These are phyloP conservation scores for Hylodesmum podocarpum DNA, from an alignment of 306 rosid species.

Conservation along the genomic window DNA sequence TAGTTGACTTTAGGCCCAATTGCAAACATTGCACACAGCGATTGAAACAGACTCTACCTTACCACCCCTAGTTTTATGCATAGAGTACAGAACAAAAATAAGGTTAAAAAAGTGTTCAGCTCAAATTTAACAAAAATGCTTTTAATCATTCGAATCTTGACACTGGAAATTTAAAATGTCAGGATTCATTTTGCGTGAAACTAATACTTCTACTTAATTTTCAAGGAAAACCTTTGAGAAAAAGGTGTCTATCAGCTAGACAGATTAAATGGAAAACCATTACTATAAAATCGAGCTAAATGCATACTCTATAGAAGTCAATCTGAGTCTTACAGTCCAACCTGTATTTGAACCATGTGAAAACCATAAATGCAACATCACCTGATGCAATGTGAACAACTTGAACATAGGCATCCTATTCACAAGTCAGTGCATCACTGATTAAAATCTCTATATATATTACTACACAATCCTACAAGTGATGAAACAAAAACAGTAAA, in stretches of 20 bases:
- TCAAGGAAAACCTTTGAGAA: background rate
- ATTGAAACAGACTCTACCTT: no score
- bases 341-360: background rate
- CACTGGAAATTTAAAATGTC: no score
- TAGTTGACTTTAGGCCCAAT: no score
- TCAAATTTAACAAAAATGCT: no score
- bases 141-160: no score
- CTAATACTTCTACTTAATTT: background rate
- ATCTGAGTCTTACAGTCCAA: background rate
- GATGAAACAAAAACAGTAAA: slow-evolving; percentile 7
- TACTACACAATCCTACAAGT: slow-evolving; percentile 11
- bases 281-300: background rate
- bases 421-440: background rate
- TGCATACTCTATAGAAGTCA: background rate
- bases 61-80: no score
- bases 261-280: background rate
- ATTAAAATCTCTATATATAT: slow-evolving; percentile 31
- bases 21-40: no score
- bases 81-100: no score
- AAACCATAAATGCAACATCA: background rate
- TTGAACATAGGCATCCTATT: background rate
- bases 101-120: no score
- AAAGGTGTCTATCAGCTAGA: background rate
- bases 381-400: background rate
- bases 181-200: no score